Conservation (phyloP, 495 filamentous ascomycete genomes). For the Penicillium cosmopolitanum region DNA sequence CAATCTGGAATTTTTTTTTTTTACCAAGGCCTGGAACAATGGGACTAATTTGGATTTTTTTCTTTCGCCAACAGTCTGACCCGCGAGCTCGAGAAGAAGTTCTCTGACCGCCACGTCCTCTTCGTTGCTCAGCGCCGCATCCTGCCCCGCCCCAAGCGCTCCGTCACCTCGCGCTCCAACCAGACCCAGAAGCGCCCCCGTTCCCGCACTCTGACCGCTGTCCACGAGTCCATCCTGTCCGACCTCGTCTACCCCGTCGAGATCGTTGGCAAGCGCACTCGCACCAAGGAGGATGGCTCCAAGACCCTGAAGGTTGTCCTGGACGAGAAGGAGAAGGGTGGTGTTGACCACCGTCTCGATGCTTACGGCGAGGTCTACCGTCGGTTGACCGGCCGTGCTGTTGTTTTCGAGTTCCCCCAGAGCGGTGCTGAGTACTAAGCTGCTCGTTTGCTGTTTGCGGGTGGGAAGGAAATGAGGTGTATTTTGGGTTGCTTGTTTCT, state of each 20-base stretch:
- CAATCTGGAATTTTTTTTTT: conserved; percentile 11
- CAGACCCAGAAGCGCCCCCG: conserved; percentile 98
- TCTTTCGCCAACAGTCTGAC: conserved; percentile 68
- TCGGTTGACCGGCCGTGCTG: conserved; percentile 88
- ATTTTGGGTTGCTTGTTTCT: conserved; percentile 35
- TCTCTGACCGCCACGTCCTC: conserved; percentile 99
- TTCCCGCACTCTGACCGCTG: conserved; percentile 93
- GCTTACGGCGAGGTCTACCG: conserved; percentile 99
- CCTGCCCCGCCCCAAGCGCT: conserved; percentile 95
- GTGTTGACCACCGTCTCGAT: conserved; percentile 97
- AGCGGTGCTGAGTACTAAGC: conserved; percentile 79
- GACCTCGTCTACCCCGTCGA: conserved; percentile 99
- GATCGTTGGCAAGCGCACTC: conserved; percentile 97
- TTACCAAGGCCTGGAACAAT: conserved; percentile 4
- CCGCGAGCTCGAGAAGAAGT: conserved; percentile 99
- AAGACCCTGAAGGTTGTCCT: conserved; percentile 98
- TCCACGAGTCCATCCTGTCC: conserved; percentile 93
- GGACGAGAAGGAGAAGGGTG: conserved; percentile 99
- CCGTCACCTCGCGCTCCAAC: conserved; percentile 86
- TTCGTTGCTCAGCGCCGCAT: conserved; percentile 99
- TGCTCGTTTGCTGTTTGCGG: conserved; percentile 26
- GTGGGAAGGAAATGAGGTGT: conserved; percentile 28
- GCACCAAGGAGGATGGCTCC: conserved; percentile 95
- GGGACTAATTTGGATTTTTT: conserved; percentile 22
- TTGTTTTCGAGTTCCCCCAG: conserved; percentile 97